A percentile compares a stretch with the other conserved stretches of the same genome.
Evolutionary conservation across 495 filamentous ascomycete species (phyloP).

Genomic region (Symbiotaphrina buchneri): DNA sequence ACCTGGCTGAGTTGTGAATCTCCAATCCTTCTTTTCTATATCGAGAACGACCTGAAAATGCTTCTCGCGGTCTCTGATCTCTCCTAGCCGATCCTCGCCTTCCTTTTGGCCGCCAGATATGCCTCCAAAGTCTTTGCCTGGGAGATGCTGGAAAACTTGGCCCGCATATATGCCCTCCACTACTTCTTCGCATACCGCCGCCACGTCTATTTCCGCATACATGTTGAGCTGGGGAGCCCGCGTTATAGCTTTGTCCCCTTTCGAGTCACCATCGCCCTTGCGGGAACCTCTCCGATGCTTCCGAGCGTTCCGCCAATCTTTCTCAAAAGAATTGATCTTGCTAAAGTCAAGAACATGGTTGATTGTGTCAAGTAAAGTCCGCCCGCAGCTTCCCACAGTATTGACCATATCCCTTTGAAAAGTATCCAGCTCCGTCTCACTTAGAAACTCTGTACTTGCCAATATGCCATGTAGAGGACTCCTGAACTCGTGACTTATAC

Average conservation of each 20-base stretch:
- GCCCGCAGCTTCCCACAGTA: slow-evolving; percentile 52
- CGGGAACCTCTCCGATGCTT: background rate
- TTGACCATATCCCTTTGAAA: slow-evolving; percentile 41
- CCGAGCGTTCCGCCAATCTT: background rate
- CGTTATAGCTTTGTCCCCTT: slow-evolving; percentile 1
- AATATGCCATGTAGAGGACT: slow-evolving; percentile 60
- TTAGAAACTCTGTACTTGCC: slow-evolving; percentile 47
- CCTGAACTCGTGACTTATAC: slow-evolving; percentile 56
- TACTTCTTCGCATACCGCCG: background rate
- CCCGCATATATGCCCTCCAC: background rate
- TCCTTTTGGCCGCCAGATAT: background rate
- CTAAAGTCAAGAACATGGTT: slow-evolving; percentile 57
- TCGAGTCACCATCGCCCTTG: background rate
- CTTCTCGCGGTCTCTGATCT: background rate
- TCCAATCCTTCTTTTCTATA: slow-evolving; percentile 1
- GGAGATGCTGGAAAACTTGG: too few relatives aligned
- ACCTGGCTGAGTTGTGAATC: slow-evolving; percentile 2
- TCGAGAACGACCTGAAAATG: slow-evolving; percentile 1
- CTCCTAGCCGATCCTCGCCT: background rate
- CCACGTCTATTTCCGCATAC: background rate
- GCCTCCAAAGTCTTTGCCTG: too few relatives aligned
- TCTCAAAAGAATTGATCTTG: slow-evolving; percentile 28
- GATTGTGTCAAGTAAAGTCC: slow-evolving; percentile 58
- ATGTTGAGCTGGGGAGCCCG: too few relatives aligned
- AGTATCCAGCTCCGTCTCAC: slow-evolving; percentile 24